phyloP scores from a whole-genome alignment of 495 filamentous ascomycete genomes.

The Thozetella sp. region DNA sequence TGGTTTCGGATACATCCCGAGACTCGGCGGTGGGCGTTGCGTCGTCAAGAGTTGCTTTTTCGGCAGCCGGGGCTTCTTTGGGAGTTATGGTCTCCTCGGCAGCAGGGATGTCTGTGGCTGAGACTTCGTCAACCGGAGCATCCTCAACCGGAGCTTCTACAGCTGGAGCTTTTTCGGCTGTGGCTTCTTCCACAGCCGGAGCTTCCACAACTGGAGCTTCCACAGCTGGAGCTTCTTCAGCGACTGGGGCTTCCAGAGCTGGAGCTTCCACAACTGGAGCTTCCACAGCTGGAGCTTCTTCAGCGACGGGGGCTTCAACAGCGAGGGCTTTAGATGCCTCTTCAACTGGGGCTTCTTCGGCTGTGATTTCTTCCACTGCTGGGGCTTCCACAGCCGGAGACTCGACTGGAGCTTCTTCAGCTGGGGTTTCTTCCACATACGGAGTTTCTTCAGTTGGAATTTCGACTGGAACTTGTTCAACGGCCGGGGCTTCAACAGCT shows the following conservation, averaged over 20 bases:
- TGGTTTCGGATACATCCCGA: neutral
- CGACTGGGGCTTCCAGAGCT: neutral
- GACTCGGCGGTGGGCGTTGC: neutral
- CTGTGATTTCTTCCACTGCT: neutral
- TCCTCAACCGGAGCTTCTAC: neutral
- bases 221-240: neutral
- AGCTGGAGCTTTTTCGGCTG: constrained; percentile 6
- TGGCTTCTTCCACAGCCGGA: neutral
- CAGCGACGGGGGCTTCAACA: constrained; percentile 12
- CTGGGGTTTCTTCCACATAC: constrained; percentile 3
- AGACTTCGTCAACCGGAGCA: neutral
- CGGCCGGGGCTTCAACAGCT: neutral
- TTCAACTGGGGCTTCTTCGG: constrained; percentile 5
- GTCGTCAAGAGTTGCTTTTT: neutral
- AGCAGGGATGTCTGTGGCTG: neutral
- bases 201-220: constrained; percentile 3
- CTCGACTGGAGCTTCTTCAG: constrained; percentile 17
- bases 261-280: constrained; percentile 1
- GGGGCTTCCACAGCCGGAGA: constrained; percentile 1
- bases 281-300: constrained; percentile 10
- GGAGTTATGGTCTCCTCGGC: neutral
- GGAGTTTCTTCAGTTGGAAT: constrained; percentile 1
- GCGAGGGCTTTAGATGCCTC: constrained; percentile 5
- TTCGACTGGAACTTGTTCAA: neutral
- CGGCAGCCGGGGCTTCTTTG: constrained; percentile 1